Conservation (phyloP, 1,284 basidiomycete species). For the Marasmius sp. region DNA sequence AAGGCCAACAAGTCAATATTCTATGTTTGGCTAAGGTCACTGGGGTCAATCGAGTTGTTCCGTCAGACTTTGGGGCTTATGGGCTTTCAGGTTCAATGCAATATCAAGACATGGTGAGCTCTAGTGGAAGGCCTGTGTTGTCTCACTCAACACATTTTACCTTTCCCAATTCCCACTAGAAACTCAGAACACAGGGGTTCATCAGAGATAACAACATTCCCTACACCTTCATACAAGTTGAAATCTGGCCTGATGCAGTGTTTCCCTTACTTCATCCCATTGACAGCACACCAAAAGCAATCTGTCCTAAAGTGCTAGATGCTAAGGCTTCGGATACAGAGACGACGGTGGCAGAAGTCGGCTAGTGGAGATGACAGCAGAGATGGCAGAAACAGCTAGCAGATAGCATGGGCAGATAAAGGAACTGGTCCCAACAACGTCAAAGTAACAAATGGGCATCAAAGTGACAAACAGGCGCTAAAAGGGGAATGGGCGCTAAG, state of each 20-base stretch:
- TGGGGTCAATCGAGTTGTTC: constrained; percentile 4
- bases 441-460: too few species aligned
- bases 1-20: background rate
- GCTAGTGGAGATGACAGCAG: background rate
- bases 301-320: too few species aligned
- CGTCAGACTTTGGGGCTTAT: background rate
- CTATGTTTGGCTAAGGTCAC: background rate
- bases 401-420: too few species aligned
- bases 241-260: background rate
- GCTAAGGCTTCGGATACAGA: too few species aligned
- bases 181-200: background rate
- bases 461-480: too few species aligned
- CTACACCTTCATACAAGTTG: constrained; percentile 1
- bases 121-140: background rate
- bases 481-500: too few species aligned
- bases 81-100: background rate
- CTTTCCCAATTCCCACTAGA: background rate
- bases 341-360: too few species aligned
- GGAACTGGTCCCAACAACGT: too few species aligned
- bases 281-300: background rate
- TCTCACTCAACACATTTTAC: background rate
- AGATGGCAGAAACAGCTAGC: too few species aligned
- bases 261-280: background rate
- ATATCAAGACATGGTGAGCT: background rate
- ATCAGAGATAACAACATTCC: background rate